These are phyloP conservation scores for Calonectria pseudoturangicola DNA, from an alignment of 2,329 filamentous ascomycete species.

Conservation along the genomic window DNA sequence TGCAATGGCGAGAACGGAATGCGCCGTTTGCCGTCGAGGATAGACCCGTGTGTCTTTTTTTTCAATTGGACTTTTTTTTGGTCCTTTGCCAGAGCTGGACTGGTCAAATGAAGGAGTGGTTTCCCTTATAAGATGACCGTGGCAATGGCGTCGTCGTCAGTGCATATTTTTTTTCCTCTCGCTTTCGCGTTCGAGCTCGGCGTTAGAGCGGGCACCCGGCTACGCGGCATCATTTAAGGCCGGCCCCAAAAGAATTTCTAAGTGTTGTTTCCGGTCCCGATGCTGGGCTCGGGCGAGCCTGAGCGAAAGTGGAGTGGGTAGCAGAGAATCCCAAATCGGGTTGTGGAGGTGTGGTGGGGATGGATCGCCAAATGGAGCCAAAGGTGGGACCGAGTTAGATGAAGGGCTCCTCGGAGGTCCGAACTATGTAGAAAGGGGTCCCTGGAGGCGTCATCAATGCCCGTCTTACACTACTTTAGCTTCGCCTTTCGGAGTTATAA, in stretches of 20 bases:
- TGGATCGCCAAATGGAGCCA: constrained; percentile 27
- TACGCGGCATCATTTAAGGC: constrained; percentile 36
- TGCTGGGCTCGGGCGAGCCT: constrained; percentile 31
- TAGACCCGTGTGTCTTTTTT: neutral
- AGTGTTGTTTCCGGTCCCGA: constrained; percentile 38
- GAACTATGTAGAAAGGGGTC: constrained; percentile 18
- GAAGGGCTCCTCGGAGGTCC: constrained; percentile 52
- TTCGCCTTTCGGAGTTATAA: neutral
- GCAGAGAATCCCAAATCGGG: constrained; percentile 22
- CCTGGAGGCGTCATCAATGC: constrained; percentile 7
- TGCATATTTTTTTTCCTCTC: neutral
- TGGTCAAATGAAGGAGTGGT: neutral
- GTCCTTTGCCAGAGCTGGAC: neutral
- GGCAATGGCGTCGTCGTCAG: neutral
- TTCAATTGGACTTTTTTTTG: neutral
- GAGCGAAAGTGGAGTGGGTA: constrained; percentile 28
- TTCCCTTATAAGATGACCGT: constrained; percentile 19
- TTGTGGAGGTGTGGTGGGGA: constrained; percentile 45
- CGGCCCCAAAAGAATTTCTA: constrained; percentile 37
- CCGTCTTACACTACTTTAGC: constrained; percentile 22
- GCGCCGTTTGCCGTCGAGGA: neutral
- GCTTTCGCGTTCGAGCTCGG: constrained; percentile 25
- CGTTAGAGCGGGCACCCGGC: constrained; percentile 41
- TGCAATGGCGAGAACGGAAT: neutral
- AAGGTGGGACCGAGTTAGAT: constrained; percentile 28